Conservation (phyloP, 148 eudicot genomes). For the Drosera capensis region DNA sequence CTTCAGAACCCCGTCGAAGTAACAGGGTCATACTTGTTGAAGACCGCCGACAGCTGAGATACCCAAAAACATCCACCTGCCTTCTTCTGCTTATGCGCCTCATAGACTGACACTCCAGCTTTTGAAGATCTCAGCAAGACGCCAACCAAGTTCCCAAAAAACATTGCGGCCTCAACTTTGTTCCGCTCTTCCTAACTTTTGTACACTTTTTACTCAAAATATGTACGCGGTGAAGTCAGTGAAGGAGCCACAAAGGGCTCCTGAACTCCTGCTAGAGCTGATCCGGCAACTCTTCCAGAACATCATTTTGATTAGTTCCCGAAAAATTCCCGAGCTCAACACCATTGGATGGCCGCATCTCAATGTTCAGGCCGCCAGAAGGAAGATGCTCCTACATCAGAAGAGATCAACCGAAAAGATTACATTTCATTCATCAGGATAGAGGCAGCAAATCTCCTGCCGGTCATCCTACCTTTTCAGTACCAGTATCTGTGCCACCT, state of each 20-base stretch:
- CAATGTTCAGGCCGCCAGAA: slow-evolving; percentile 26
- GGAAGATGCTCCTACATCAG: slow-evolving; percentile 39
- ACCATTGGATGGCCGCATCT: slow-evolving; percentile 18
- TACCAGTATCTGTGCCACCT: slow-evolving; percentile 44
- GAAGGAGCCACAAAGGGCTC: slow-evolving; percentile 24
- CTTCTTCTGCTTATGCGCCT: not conserved
- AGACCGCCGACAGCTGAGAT: not conserved
- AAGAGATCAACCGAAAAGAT: not conserved
- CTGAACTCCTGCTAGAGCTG: slow-evolving; percentile 18
- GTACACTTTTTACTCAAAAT: slow-evolving; percentile 19
- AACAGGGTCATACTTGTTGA: too few relatives aligned
- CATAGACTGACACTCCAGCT: slow-evolving; percentile 4
- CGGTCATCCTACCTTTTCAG: slow-evolving; percentile 31
- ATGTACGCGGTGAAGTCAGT: slow-evolving; percentile 23
- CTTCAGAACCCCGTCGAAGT: not conserved
- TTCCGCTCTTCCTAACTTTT: slow-evolving; percentile 24
- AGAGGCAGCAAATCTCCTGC: not conserved
- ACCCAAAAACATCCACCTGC: not conserved
- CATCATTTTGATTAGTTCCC: slow-evolving; percentile 16
- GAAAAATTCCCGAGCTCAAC: slow-evolving; percentile 20
- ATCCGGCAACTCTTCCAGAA: slow-evolving; percentile 24
- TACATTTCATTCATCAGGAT: too few relatives aligned
- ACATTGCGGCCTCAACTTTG: slow-evolving; percentile 10
- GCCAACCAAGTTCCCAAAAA: slow-evolving; percentile 13
- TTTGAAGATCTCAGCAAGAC: slow-evolving; percentile 5